These are phyloP conservation scores for Aspergillus ruber DNA, from an alignment of 2,329 filamentous ascomycete species.

Conservation along the genomic window DNA sequence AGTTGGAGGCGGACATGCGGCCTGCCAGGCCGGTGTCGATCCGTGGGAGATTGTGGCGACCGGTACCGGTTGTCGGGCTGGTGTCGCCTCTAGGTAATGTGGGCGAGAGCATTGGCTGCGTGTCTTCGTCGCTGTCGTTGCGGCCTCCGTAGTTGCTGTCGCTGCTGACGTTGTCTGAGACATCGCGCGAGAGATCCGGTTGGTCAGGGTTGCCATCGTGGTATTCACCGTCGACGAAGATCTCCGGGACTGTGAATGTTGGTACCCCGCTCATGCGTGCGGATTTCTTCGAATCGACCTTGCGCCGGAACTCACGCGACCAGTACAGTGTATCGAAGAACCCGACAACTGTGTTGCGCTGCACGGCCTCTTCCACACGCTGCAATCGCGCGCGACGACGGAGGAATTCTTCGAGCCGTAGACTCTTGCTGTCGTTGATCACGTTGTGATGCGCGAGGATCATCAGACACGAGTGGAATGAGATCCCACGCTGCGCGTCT, in stretches of 20 bases:
- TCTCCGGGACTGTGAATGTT: slow-evolving; percentile 78
- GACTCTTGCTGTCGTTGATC: slow-evolving; percentile 93
- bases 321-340: slow-evolving; percentile 95
- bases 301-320: slow-evolving; percentile 72
- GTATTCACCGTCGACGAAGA: slow-evolving; percentile 67
- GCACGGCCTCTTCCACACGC: slow-evolving; percentile 89
- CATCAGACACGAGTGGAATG: slow-evolving; percentile 88
- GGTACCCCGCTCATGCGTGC: slow-evolving; percentile 73
- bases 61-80: slow-evolving; percentile 13
- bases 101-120: slow-evolving; percentile 30
- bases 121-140: slow-evolving; percentile 9
- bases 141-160: not conserved
- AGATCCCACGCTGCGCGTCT: slow-evolving; percentile 81
- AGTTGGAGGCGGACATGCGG: slow-evolving; percentile 26
- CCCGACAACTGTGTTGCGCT: slow-evolving; percentile 79
- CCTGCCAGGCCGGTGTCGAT: slow-evolving; percentile 36
- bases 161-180: slow-evolving; percentile 4
- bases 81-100: slow-evolving; percentile 24
- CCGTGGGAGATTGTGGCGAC: slow-evolving; percentile 41
- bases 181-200: slow-evolving; percentile 7
- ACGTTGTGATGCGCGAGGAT: slow-evolving; percentile 97
- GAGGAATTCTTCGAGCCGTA: slow-evolving; percentile 89
- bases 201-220: slow-evolving; percentile 45
- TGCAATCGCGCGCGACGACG: slow-evolving; percentile 84
- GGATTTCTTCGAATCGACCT: slow-evolving; percentile 64